Conservation (phyloP, 2,329 filamentous ascomycete species). For the Nothomitra cinnamomea region DNA sequence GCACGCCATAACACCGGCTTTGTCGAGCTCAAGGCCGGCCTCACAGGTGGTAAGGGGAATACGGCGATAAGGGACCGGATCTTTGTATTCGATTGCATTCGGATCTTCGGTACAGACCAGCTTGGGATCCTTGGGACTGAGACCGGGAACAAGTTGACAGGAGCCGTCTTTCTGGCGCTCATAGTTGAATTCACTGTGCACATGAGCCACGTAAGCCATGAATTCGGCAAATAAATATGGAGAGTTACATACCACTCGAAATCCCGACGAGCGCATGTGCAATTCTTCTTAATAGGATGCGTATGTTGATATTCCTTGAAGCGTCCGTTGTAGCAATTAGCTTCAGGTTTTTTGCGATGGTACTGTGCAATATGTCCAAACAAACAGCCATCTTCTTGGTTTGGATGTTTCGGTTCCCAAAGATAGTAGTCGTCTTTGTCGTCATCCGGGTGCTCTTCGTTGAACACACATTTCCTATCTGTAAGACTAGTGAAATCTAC, state of each 20-base stretch:
- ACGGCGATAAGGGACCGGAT: conserved; percentile 73
- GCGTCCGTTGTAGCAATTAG: conserved; percentile 63
- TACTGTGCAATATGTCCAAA: conserved; percentile 87
- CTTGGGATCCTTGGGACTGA: conserved; percentile 43
- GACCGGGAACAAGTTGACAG: conserved; percentile 60
- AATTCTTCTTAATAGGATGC: conserved; percentile 53
- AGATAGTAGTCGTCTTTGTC: conserved; percentile 55
- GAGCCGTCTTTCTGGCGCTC: conserved; percentile 61
- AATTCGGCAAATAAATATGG: not conserved
- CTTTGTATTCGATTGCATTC: conserved; percentile 59
- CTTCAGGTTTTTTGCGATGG: conserved; percentile 69
- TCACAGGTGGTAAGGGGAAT: conserved; percentile 79
- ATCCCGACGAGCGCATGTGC: conserved; percentile 67
- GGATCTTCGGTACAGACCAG: conserved; percentile 44
- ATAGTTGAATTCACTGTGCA: conserved; percentile 73
- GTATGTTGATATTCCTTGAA: conserved; percentile 45
- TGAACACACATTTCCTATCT: conserved; percentile 51
- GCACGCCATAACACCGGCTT: conserved; percentile 40
- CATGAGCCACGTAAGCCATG: not conserved
- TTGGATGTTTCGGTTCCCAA: conserved; percentile 76
- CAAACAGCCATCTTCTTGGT: conserved; percentile 61
- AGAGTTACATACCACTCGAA: conserved; percentile 64
- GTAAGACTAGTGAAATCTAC: conserved; percentile 76
- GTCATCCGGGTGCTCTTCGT: conserved; percentile 42
- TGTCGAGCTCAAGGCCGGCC: conserved; percentile 60